Evolutionary conservation across 2,329 filamentous ascomycete genomes (phyloP).

Genomic region (Talaromyces pinophilus): DNA sequence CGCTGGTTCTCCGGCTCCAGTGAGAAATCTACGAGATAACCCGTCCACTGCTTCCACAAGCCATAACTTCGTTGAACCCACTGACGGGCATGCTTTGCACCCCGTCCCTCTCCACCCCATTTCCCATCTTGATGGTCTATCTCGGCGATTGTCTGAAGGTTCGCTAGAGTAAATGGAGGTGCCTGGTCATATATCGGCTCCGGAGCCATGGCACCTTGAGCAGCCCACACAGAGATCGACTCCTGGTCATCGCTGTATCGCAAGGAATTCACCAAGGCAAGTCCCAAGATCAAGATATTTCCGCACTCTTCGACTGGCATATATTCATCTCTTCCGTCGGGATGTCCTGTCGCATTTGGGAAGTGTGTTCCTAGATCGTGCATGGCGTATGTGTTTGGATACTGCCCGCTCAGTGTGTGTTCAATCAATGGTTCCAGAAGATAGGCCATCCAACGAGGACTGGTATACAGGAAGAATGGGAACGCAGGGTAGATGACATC

Average conservation of each 20-base stretch:
- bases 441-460: slow-evolving; percentile 77
- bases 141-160: slow-evolving; percentile 52
- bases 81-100: slow-evolving; percentile 59
- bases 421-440: slow-evolving; percentile 77
- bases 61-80: slow-evolving; percentile 70
- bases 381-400: slow-evolving; percentile 66
- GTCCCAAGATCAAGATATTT: slow-evolving; percentile 78
- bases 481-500: slow-evolving; percentile 86
- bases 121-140: slow-evolving; percentile 62
- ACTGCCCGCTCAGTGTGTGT: slow-evolving; percentile 78
- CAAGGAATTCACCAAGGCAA: slow-evolving; percentile 74
- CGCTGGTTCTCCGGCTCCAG: slow-evolving; percentile 73
- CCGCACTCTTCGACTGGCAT: slow-evolving; percentile 64
- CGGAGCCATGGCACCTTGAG: slow-evolving; percentile 35
- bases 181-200: slow-evolving; percentile 30
- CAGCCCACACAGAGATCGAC: slow-evolving; percentile 61
- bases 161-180: slow-evolving; percentile 51
- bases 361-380: slow-evolving; percentile 57
- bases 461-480: slow-evolving; percentile 84
- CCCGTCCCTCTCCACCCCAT: slow-evolving; percentile 59
- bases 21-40: slow-evolving; percentile 73
- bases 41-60: slow-evolving; percentile 75
- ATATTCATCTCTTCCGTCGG: slow-evolving; percentile 55
- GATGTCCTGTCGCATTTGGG: slow-evolving; percentile 58
- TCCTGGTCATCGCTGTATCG: slow-evolving; percentile 60